These are phyloP conservation scores for Pseudocercospora vitis DNA, from an alignment of 2,329 filamentous ascomycete species.

Conservation along the genomic window DNA sequence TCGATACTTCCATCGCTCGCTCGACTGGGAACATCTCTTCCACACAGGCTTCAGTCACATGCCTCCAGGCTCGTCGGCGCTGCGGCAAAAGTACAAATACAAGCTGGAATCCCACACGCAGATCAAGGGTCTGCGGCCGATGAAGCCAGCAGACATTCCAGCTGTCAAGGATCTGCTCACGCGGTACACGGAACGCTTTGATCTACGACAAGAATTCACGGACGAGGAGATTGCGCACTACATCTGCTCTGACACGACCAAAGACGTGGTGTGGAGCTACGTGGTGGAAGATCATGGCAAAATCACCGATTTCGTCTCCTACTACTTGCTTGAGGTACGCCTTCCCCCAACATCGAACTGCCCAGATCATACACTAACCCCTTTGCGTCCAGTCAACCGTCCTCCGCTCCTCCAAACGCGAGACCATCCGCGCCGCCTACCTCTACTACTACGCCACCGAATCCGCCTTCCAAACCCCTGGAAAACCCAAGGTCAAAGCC, in stretches of 20 bases:
- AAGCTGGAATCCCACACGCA: conserved; percentile 68
- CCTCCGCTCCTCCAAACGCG: conserved; percentile 74
- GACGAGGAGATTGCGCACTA: conserved; percentile 84
- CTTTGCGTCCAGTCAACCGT: conserved; percentile 67
- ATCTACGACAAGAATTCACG: conserved; percentile 79
- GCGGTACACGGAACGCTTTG: conserved; percentile 75
- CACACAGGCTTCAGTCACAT: conserved; percentile 92
- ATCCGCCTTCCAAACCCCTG: conserved; percentile 58
- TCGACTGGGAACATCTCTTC: conserved; percentile 95
- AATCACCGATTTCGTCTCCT: conserved; percentile 95
- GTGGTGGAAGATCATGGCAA: conserved; percentile 77
- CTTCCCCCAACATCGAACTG: neutral
- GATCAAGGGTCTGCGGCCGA: conserved; percentile 73
- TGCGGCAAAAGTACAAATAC: conserved; percentile 83
- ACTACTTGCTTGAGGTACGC: conserved; percentile 76
- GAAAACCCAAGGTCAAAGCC: conserved; percentile 42
- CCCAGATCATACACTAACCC: conserved; percentile 16
- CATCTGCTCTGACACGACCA: conserved; percentile 70
- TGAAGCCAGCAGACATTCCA: conserved; percentile 76
- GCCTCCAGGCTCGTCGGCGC: conserved; percentile 77
- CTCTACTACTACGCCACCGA: conserved; percentile 96
- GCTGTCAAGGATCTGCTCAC: conserved; percentile 72
- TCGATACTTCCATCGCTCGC: conserved; percentile 88
- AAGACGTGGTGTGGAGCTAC: conserved; percentile 91
- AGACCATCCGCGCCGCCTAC: conserved; percentile 83